These are phyloP conservation scores for Cladosporium sp. DNA, from an alignment of 2,329 filamentous ascomycete genomes.

Conservation along the genomic window DNA sequence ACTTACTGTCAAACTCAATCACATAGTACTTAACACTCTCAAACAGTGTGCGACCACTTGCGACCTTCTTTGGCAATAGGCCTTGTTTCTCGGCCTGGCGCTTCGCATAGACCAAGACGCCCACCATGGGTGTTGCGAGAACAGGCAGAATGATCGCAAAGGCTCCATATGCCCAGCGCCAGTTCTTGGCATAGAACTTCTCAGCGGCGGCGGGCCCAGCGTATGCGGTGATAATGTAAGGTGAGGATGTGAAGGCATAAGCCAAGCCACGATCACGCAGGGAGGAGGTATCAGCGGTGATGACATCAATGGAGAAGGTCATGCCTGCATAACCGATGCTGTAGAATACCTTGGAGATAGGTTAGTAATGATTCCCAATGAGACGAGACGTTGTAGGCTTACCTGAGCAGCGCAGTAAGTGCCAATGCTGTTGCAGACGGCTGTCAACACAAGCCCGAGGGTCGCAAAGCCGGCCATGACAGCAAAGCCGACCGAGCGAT, in stretches of 20 bases:
- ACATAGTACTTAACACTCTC: conserved; percentile 52
- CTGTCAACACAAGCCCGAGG: conserved; percentile 61
- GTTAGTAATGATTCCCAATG: too few relatives aligned
- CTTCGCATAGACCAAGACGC: conserved; percentile 56
- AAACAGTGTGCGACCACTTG: conserved; percentile 42
- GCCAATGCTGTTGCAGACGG: conserved; percentile 56
- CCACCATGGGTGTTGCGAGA: conserved; percentile 57
- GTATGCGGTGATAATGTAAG: conserved; percentile 62
- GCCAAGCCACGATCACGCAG: conserved; percentile 62
- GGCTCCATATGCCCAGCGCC: conserved; percentile 62
- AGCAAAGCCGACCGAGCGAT: conserved; percentile 60
- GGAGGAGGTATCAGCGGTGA: conserved; percentile 54
- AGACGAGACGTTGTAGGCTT: background rate
- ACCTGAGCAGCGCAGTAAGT: conserved; percentile 55
- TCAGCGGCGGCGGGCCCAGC: conserved; percentile 41
- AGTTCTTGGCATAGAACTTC: conserved; percentile 45
- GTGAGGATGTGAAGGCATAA: conserved; percentile 59
- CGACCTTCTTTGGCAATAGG: conserved; percentile 39
- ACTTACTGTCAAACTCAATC: conserved; percentile 55
- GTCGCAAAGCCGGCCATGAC: conserved; percentile 51
- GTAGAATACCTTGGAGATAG: conserved; percentile 54
- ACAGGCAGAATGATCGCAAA: conserved; percentile 63
- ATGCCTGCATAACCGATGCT: conserved; percentile 47
- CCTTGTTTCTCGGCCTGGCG: conserved; percentile 56
- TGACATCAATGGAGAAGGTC: conserved; percentile 7